phyloP scores from a whole-genome alignment of 805 yeast species.

The Lachancea thermotolerans region DNA sequence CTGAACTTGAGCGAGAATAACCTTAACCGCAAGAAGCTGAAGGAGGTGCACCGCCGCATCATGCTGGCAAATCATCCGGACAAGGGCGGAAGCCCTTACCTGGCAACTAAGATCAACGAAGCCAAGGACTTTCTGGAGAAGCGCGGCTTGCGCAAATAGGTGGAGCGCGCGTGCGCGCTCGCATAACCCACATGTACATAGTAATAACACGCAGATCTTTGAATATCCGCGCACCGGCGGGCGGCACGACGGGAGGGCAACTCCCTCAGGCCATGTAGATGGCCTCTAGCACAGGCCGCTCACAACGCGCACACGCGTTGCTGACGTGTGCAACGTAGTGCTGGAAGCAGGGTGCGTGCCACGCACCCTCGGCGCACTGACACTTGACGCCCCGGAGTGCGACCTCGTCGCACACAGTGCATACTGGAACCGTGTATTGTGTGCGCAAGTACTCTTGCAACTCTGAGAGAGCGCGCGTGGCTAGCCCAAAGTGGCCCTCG shows the following conservation, averaged over 20 bases:
- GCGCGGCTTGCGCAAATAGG: slow-evolving; percentile 23
- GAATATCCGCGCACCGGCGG: too few species aligned
- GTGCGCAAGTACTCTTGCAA: slow-evolving; percentile 20
- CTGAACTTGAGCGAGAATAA: slow-evolving; percentile 66
- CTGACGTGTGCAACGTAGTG: slow-evolving; percentile 26
- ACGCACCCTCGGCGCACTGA: slow-evolving; percentile 11
- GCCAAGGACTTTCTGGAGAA: slow-evolving; percentile 54
- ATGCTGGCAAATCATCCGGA: slow-evolving; percentile 95
- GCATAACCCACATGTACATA: slow-evolving; percentile 4
- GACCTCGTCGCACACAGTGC: slow-evolving; percentile 19
- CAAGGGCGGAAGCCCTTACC: slow-evolving; percentile 84
- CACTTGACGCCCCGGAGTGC: slow-evolving; percentile 25
- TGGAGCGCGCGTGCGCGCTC: not conserved
- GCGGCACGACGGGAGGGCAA: too few species aligned
- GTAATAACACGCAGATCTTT: not conserved
- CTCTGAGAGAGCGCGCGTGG: slow-evolving; percentile 22
- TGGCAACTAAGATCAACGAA: slow-evolving; percentile 89
- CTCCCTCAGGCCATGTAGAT: slow-evolving; percentile 17
- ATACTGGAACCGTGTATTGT: slow-evolving; percentile 14
- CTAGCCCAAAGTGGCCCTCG: slow-evolving; percentile 23
- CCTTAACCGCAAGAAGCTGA: slow-evolving; percentile 56
- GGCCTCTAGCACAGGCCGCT: slow-evolving; percentile 15
- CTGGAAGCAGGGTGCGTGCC: slow-evolving; percentile 30
- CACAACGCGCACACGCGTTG: slow-evolving; percentile 14
- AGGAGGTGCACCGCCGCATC: slow-evolving; percentile 78